Conservation (phyloP, 768 basidiomycete genomes). For the Tylopilus plumbeoviolaceoides region DNA sequence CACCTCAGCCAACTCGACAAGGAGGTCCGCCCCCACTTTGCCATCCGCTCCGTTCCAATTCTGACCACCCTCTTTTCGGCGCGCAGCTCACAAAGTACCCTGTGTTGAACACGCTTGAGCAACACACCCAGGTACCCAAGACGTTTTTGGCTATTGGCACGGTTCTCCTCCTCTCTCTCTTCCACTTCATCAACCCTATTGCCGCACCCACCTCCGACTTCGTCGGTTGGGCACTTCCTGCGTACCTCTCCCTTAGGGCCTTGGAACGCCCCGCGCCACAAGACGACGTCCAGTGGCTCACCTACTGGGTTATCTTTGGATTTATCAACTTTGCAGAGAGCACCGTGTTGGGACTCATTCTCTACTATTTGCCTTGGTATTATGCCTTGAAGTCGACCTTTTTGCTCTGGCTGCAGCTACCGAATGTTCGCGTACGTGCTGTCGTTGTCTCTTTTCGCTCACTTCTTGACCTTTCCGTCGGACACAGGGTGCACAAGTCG, state of each 20-base stretch:
- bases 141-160: conserved; percentile 80
- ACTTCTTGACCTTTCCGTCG: neutral
- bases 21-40: conserved; percentile 57
- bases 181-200: conserved; percentile 86
- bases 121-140: conserved; percentile 91
- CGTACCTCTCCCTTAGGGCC: conserved; percentile 93
- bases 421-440: conserved; percentile 70
- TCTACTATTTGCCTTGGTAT: conserved; percentile 95
- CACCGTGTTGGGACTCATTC: conserved; percentile 74
- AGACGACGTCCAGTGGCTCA: conserved; percentile 94
- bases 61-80: conserved; percentile 1
- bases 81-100: conserved; percentile 83
- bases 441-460: neutral
- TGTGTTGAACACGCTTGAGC: conserved; percentile 76
- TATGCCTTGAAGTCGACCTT: conserved; percentile 89
- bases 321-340: conserved; percentile 91
- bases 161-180: conserved; percentile 58
- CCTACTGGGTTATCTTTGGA: conserved; percentile 96
- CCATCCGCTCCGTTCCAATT: neutral
- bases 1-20: conserved; percentile 92
- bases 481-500: conserved; percentile 76
- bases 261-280: conserved; percentile 80
- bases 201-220: conserved; percentile 92
- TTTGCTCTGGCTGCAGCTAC: conserved; percentile 90
- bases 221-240: conserved; percentile 92